These are phyloP conservation scores for Artemisia argyi DNA, from an alignment of 129 eudicot species.

Conservation along the genomic window DNA sequence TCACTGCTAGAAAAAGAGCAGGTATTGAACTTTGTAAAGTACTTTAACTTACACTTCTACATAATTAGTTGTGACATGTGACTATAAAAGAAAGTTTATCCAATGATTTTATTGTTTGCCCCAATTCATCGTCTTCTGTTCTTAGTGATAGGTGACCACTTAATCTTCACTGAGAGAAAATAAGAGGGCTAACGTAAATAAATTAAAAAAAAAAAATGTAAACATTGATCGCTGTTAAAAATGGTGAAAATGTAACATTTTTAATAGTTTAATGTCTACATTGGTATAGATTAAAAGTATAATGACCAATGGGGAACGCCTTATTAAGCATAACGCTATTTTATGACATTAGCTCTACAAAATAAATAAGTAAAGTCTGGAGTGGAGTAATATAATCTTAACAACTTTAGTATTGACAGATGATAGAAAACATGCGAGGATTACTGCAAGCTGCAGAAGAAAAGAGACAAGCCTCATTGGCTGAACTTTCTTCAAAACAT, in stretches of 20 bases:
- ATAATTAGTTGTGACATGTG: not conserved
- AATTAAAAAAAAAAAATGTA: too few relatives aligned
- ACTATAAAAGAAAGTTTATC: not conserved
- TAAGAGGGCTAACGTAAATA: too few relatives aligned
- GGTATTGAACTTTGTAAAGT: constrained; percentile 47
- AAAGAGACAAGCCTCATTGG: constrained; percentile 72
- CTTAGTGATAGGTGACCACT: not conserved
- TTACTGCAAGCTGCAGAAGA: constrained; percentile 82
- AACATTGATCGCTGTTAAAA: too few relatives aligned
- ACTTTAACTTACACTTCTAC: constrained; percentile 1
- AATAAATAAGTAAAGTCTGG: not conserved
- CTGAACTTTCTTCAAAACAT: constrained; percentile 80
- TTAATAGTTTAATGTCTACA: too few relatives aligned
- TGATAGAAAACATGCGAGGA: constrained; percentile 76
- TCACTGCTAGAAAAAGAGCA: constrained; percentile 83
- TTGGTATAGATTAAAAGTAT: too few relatives aligned
- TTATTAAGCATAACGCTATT: too few relatives aligned
- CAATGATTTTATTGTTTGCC: not conserved
- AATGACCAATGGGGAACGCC: too few relatives aligned
- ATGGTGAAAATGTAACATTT: too few relatives aligned
- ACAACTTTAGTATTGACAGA: constrained; percentile 41
- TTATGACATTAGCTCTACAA: too few relatives aligned
- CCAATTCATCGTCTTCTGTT: not conserved
- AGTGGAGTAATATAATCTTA: not conserved
- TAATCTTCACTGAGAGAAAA: too few relatives aligned